Conservation (phyloP, 2,329 filamentous ascomycete genomes). For the Akanthomyces muscarius region DNA sequence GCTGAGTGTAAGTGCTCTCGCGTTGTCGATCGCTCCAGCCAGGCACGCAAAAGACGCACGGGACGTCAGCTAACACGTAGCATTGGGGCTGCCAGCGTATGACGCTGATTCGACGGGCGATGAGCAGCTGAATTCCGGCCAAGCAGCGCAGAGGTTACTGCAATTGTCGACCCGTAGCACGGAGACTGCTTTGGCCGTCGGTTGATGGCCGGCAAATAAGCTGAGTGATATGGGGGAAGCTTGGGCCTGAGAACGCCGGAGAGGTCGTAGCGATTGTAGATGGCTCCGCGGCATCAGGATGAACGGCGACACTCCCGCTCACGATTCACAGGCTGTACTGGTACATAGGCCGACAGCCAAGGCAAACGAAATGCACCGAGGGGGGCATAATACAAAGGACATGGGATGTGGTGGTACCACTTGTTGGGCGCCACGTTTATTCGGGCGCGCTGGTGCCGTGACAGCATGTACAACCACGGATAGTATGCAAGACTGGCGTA, state of each 20-base stretch:
- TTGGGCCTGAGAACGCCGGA: not conserved
- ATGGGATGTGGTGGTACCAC: not conserved
- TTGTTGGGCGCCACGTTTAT: not conserved
- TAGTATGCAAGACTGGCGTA: not conserved
- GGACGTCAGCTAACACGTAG: conserved; percentile 1
- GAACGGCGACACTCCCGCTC: not conserved
- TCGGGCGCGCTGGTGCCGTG: conserved; percentile 3
- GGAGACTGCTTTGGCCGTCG: not conserved
- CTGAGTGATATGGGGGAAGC: conserved; percentile 9
- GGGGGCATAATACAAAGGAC: not conserved
- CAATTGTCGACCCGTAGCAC: not conserved
- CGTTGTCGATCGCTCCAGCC: conserved; percentile 3
- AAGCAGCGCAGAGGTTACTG: not conserved
- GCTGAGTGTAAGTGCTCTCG: not conserved
- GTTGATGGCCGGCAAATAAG: conserved; percentile 11
- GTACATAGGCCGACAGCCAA: not conserved
- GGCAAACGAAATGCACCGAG: not conserved
- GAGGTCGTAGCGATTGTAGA: not conserved
- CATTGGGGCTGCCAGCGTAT: not conserved
- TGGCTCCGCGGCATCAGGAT: not conserved
- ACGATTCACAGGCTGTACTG: not conserved
- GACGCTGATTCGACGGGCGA: conserved; percentile 2
- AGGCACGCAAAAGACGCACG: not conserved
- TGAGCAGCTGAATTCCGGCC: not conserved
- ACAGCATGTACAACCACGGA: not conserved